These are phyloP conservation scores for Micromonas pusilla DNA, from an alignment of 139 green algal genomes.

Conservation along the genomic window DNA sequence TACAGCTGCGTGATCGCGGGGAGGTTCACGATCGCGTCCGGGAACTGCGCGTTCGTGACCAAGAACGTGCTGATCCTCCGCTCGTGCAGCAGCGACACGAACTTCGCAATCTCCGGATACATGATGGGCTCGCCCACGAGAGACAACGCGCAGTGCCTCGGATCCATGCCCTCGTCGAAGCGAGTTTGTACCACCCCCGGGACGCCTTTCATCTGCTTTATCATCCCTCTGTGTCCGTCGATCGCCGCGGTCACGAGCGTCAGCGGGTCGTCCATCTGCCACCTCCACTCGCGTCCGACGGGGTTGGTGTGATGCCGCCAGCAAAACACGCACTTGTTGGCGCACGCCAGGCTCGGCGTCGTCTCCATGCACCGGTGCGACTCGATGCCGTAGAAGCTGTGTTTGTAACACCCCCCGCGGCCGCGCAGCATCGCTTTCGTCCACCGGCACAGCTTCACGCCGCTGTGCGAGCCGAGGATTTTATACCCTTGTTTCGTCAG, in stretches of 20 bases:
- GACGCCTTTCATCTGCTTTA: constrained; percentile 64
- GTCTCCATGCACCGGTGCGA: constrained; percentile 50
- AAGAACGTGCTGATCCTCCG: constrained; percentile 72
- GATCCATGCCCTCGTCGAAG: constrained; percentile 56
- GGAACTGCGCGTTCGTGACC: constrained; percentile 74
- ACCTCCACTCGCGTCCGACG: constrained; percentile 67
- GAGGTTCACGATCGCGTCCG: constrained; percentile 56
- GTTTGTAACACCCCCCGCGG: constrained; percentile 72
- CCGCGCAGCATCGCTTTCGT: constrained; percentile 77
- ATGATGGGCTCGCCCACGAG: constrained; percentile 84
- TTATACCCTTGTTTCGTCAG: constrained; percentile 80
- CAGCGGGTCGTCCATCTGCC: constrained; percentile 41
- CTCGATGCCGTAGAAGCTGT: constrained; percentile 85
- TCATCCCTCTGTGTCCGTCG: constrained; percentile 55
- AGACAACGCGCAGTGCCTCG: constrained; percentile 65
- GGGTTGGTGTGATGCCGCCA: constrained; percentile 67
- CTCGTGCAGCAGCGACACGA: constrained; percentile 57
- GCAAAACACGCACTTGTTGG: constrained; percentile 82
- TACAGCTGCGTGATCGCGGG: constrained; percentile 76
- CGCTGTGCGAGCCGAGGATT: constrained; percentile 69
- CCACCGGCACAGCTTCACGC: constrained; percentile 81
- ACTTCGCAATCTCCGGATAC: constrained; percentile 75
- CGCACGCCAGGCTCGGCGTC: constrained; percentile 53
- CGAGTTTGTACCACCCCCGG: constrained; percentile 56
- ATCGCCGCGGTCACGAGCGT: constrained; percentile 63